Conservation (phyloP, 129 eudicot species). For the Saposhnikovia divaricata region DNA sequence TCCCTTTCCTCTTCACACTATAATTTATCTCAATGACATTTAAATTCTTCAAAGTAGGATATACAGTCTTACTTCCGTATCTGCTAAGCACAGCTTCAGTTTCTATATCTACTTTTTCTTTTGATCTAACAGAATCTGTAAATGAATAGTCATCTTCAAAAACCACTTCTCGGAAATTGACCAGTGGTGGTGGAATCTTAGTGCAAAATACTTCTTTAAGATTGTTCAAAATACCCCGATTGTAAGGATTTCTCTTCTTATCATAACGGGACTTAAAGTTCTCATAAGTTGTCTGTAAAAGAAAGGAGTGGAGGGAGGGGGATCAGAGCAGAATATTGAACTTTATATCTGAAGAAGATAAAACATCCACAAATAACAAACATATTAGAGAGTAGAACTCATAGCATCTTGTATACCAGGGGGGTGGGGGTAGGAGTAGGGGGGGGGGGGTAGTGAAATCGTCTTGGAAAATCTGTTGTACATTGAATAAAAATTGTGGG, state of each 20-base stretch:
- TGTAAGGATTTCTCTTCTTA: conserved; percentile 67
- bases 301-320: background rate
- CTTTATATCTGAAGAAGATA: background rate
- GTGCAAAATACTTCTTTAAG: conserved; percentile 49
- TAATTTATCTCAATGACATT: conserved; percentile 32
- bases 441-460: background rate
- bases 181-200: conserved; percentile 38
- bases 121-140: conserved; percentile 20
- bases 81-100: conserved; percentile 28
- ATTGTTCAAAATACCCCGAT: conserved; percentile 49
- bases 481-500: background rate
- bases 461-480: background rate
- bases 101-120: conserved; percentile 33
- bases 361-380: background rate
- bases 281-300: conserved; percentile 71
- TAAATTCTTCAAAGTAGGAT: conserved; percentile 23
- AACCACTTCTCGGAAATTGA: conserved; percentile 69
- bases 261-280: conserved; percentile 71
- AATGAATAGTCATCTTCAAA: conserved; percentile 34
- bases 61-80: conserved; percentile 22
- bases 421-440: background rate
- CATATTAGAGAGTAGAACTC: background rate
- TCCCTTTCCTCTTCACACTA: conserved; percentile 20
- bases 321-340: background rate
- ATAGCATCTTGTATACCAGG: background rate